Evolutionary conservation across 164 flowering plant genomes (phyloP), one percentile per base, ranked within the genome.

Genomic region (Piper betle): DNA sequence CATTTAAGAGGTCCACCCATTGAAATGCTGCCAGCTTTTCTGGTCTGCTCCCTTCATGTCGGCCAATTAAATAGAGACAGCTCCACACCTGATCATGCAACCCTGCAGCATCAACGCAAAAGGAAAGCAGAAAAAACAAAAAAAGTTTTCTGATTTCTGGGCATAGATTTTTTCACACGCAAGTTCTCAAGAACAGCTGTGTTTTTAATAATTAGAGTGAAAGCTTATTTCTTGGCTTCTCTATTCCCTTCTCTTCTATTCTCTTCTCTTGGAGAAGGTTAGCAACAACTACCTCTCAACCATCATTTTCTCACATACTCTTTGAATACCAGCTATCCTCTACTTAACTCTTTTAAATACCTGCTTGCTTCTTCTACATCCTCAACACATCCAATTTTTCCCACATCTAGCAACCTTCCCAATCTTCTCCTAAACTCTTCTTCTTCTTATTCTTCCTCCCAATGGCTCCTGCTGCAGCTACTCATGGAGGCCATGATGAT

Each of bases 391-490:
- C n/a, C 33, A 25, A 25, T n/a, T n/a, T n/a, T n/a, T n/a, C n/a
- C n/a, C 33, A 20, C 60, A 25, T 7, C 59, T 25, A 11, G 42
- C 54, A 16, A 19, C 42, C 18, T 20, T 54, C 54, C 16, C 55
- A 16, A 25, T 25, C 33, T 25, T 25, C 33, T 25, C 2, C 17
- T 55, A 33, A 25, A 2, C 33, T 25, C 33, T 25, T 25, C 55
- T 20, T 20, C 33, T 25, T n/a, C n/a, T n/a, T n/a, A n/a, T n/a
- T n/a, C n/a, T n/a, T n/a, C n/a, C n/a, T 53, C 65, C 53, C 70
- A 42, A 79, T 77, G 82, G 78, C 80, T 9, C 73, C 73, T 19
- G 58, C 11, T 9, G 67, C 72, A 25, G 4, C 70, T 25, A 25
- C 1, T 25, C 33, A 2, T 25, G 33, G 2, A 25, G 33, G 33